phyloP scores from a whole-genome alignment of 768 basidiomycete genomes.

The Ramaria rubella region DNA sequence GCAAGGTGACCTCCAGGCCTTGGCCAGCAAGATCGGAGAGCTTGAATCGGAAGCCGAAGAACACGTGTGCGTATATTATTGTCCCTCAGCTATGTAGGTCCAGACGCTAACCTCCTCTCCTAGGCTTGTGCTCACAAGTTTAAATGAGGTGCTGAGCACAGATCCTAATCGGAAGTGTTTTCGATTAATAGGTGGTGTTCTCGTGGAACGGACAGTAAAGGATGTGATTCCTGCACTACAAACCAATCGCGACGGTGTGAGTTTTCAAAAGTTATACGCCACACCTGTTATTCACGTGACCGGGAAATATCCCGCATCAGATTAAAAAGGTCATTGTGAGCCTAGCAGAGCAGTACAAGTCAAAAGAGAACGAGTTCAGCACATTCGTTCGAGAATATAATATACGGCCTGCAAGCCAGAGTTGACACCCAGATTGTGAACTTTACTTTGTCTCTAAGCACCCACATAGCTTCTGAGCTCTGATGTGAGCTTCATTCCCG shows the following conservation, averaged over 20 bases:
- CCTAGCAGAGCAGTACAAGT: constrained; percentile 82
- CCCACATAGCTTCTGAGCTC: background rate
- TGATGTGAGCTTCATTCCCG: background rate
- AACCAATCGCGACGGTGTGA: constrained; percentile 83
- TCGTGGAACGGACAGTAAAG: constrained; percentile 92
- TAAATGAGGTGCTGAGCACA: constrained; percentile 73
- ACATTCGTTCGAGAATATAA: constrained; percentile 71
- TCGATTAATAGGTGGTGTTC: constrained; percentile 88
- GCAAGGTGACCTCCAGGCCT: constrained; percentile 84
- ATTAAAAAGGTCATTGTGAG: constrained; percentile 75
- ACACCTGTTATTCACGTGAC: constrained; percentile 6
- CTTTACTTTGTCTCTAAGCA: background rate
- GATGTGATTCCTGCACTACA: constrained; percentile 88
- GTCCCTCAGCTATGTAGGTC: background rate
- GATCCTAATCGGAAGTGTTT: constrained; percentile 95
- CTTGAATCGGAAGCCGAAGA: constrained; percentile 95
- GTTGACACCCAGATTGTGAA: background rate
- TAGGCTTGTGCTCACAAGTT: constrained; percentile 83
- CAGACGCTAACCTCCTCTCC: constrained; percentile 1
- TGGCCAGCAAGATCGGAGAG: constrained; percentile 93
- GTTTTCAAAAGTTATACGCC: constrained; percentile 23
- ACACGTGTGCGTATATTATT: constrained; percentile 60
- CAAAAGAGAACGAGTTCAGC: constrained; percentile 80
- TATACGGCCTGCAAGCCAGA: constrained; percentile 45
- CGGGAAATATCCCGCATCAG: constrained; percentile 33